phyloP scores from a whole-genome alignment of 345 rosid species.

The Cardiospermum halicacabum region DNA sequence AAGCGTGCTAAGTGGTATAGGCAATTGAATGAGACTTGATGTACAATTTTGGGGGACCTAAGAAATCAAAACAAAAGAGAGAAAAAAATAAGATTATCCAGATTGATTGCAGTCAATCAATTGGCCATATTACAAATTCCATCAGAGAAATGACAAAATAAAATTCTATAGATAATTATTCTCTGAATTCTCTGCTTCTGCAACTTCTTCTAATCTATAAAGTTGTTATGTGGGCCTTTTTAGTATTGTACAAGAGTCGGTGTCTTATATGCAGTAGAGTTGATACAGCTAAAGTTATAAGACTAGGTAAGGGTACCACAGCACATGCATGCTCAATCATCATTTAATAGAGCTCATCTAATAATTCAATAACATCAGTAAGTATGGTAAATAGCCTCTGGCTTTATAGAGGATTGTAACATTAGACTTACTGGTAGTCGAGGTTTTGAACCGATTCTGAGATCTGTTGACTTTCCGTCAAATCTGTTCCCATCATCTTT shows the following conservation, averaged over 20 bases:
- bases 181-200: neutral
- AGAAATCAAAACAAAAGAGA: neutral
- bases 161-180: neutral
- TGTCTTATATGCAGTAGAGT: conserved; percentile 13
- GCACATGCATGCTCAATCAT: neutral
- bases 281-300: neutral
- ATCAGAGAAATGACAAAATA: conserved; percentile 29
- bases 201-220: neutral
- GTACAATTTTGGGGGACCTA: neutral
- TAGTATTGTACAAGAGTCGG: neutral
- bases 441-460: too few species aligned
- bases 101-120: conserved; percentile 10
- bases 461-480: too few species aligned
- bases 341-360: too few species aligned
- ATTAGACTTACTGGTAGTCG: too few species aligned
- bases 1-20: conserved; percentile 26
- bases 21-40: conserved; percentile 9
- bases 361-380: too few species aligned
- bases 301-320: neutral
- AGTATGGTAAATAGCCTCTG: too few species aligned
- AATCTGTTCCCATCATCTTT: too few species aligned
- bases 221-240: conserved; percentile 3
- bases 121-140: conserved; percentile 23
- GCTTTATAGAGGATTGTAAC: too few species aligned
- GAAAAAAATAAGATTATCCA: neutral